phyloP scores from a whole-genome alignment of 2,329 filamentous ascomycete species.

The Fusarium staphyleae region DNA sequence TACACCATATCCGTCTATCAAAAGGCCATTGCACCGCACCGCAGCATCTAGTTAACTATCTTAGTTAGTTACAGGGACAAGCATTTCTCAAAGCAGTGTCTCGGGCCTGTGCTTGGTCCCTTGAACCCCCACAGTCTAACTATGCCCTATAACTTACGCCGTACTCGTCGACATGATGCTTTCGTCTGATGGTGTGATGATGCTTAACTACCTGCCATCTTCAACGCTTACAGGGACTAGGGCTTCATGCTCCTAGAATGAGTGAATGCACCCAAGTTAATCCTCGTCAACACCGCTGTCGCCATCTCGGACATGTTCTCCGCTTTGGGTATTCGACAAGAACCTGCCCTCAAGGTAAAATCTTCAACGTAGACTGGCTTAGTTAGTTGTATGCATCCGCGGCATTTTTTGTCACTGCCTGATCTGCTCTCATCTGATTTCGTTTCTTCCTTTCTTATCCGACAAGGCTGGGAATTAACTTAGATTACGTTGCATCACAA shows the following conservation, averaged over 20 bases:
- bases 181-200: constrained; percentile 24
- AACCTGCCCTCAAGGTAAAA: constrained; percentile 7
- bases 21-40: constrained; percentile 6
- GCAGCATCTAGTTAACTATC: no score
- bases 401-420: neutral
- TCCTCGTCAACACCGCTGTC: constrained; percentile 1
- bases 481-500: neutral
- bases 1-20: no score
- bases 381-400: neutral
- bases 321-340: constrained; percentile 18
- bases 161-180: neutral
- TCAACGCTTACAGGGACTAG: constrained; percentile 5
- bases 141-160: neutral
- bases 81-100: neutral
- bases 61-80: no score
- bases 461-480: constrained; percentile 3
- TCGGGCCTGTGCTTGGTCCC: neutral
- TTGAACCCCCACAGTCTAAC: constrained; percentile 1
- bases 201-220: constrained; percentile 23
- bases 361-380: neutral
- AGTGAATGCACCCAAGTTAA: constrained; percentile 7
- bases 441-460: neutral
- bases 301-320: constrained; percentile 25
- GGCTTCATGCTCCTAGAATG: neutral
- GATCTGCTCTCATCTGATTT: constrained; percentile 5